A percentile compares a stretch with the other conserved stretches of the same genome.
Evolutionary conservation across 225 moss, liverwort and hornwort genomes (phyloP).

Genomic region (Straminergon stramineum): DNA sequence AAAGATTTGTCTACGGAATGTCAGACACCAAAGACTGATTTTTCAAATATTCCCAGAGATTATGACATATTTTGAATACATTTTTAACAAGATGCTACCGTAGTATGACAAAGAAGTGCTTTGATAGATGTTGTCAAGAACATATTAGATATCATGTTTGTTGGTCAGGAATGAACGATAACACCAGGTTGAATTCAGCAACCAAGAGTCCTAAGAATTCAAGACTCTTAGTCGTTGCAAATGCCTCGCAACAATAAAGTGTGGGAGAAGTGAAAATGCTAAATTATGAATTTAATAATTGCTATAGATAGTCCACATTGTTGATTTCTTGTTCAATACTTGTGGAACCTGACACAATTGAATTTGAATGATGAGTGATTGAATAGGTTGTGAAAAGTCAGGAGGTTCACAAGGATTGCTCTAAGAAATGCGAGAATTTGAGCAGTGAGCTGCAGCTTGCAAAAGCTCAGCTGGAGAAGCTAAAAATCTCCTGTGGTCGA

Average conservation of each 20-base stretch:
- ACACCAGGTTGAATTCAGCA: neutral
- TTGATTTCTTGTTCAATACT: neutral
- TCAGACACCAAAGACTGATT: too few relatives aligned
- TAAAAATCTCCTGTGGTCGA: constrained; percentile 13
- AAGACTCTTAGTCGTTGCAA: neutral
- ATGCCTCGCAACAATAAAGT: neutral
- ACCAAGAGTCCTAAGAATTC: neutral
- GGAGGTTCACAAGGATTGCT: constrained; percentile 32
- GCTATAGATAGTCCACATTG: neutral
- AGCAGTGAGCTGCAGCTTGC: constrained; percentile 7
- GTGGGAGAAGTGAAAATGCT: neutral
- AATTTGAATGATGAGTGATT: neutral
- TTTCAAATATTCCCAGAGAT: neutral
- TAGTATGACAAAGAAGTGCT: neutral
- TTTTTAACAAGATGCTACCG: neutral
- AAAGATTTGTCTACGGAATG: too few relatives aligned
- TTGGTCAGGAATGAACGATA: neutral
- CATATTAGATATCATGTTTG: neutral
- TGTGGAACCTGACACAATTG: neutral
- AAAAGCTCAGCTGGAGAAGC: constrained; percentile 28
- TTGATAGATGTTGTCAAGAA: neutral
- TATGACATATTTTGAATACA: neutral
- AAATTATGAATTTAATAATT: neutral
- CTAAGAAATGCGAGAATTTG: constrained; percentile 9
- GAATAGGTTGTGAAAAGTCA: constrained; percentile 5